phyloP scores from a whole-genome alignment of 306 rosid species.

The Abrus precatorius region DNA sequence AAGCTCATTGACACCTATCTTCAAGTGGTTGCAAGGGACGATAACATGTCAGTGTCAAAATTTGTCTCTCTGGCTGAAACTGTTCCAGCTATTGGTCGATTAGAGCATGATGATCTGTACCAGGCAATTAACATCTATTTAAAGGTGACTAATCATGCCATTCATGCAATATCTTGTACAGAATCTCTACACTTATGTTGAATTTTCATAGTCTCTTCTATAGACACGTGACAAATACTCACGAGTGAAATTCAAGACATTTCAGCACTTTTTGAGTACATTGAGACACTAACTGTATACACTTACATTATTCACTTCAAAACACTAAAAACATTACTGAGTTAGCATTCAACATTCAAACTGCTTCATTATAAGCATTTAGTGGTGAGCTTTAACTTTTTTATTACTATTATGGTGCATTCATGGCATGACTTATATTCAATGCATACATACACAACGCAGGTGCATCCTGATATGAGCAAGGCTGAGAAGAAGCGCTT shows the following conservation, averaged over 20 bases:
- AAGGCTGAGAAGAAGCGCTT: conserved; percentile 77
- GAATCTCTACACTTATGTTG: neutral
- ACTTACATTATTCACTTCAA: conserved; percentile 22
- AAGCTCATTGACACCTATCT: conserved; percentile 93
- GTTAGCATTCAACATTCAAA: neutral
- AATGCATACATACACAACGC: conserved; percentile 39
- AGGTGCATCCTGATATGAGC: conserved; percentile 78
- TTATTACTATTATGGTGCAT: neutral
- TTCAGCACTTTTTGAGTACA: conserved; percentile 26
- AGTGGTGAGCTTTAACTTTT: neutral
- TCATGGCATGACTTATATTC: conserved; percentile 15
- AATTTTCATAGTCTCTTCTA: neutral
- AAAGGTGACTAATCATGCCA: conserved; percentile 64
- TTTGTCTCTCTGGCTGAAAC: conserved; percentile 75
- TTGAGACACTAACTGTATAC: neutral
- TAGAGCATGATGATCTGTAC: conserved; percentile 82
- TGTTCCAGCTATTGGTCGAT: conserved; percentile 80
- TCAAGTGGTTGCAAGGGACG: conserved; percentile 83
- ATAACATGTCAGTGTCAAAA: conserved; percentile 74
- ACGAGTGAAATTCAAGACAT: conserved; percentile 10
- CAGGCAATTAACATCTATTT: conserved; percentile 88
- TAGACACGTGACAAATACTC: neutral
- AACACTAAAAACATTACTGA: neutral
- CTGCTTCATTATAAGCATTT: conserved; percentile 10
- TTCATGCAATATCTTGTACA: conserved; percentile 1